A percentile compares a stretch with the other conserved stretches of the same genome.
Conservation (phyloP, 2,329 filamentous ascomycete species). For the Phyllosticta citriasiana region DNA sequence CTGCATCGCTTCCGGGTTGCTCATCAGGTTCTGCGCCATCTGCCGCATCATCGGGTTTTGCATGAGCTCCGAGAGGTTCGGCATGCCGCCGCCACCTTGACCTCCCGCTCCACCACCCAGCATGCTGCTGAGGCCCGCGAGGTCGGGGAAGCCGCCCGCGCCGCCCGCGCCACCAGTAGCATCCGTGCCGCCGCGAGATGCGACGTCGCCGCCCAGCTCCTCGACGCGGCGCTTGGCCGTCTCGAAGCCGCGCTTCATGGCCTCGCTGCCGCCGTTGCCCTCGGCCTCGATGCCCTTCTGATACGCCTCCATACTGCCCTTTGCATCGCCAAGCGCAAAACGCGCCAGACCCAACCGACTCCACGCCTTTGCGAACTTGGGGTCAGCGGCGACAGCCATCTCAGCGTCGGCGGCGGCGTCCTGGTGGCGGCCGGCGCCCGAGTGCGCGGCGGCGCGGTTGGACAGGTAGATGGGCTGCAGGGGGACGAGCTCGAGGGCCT, state of each 20-base stretch:
- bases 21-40: constrained; percentile 97
- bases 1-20: constrained; percentile 83
- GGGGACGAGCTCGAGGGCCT: constrained; percentile 72
- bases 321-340: constrained; percentile 83
- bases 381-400: constrained; percentile 77
- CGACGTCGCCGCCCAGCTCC: constrained; percentile 56
- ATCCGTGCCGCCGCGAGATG: constrained; percentile 27
- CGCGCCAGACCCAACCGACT: constrained; percentile 81
- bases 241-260: constrained; percentile 95
- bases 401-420: constrained; percentile 82
- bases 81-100: constrained; percentile 68
- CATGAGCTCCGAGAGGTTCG: constrained; percentile 80
- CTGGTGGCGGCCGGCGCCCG: constrained; percentile 71
- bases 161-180: constrained; percentile 21
- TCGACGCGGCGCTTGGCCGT: constrained; percentile 82
- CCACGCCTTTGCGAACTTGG: constrained; percentile 96
- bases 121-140: constrained; percentile 34
- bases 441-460: constrained; percentile 92
- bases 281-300: constrained; percentile 86
- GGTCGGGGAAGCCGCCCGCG: constrained; percentile 34
- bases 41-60: constrained; percentile 95
- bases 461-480: constrained; percentile 93
- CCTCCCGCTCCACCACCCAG: constrained; percentile 47
- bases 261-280: constrained; percentile 86
- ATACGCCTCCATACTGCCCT: constrained; percentile 92